Percentiles rank a stretch among this genome's conserved stretches.
Evolutionary conservation across 805 yeast species (phyloP).

Genomic region (Blastobotrys chiropterorum): DNA sequence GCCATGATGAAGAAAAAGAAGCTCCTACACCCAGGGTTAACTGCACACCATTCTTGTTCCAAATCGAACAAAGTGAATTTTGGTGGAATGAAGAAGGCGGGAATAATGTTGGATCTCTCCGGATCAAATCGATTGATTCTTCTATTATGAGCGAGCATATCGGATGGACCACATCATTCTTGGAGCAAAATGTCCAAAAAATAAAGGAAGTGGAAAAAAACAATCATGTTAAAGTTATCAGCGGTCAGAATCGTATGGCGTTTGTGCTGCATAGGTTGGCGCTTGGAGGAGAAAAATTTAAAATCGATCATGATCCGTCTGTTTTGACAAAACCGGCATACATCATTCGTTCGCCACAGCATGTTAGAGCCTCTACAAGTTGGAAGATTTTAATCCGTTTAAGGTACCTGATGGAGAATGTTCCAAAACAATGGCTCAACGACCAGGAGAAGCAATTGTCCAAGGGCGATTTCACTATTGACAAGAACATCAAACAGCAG

Average conservation of each 20-base stretch:
- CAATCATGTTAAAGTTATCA: background rate
- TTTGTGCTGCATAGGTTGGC: conserved; percentile 39
- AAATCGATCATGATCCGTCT: conserved; percentile 76
- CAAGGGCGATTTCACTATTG: conserved; percentile 28
- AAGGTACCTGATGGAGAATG: conserved; percentile 58
- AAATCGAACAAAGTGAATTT: conserved; percentile 27
- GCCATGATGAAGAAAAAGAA: conserved; percentile 4
- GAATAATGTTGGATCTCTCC: conserved; percentile 21
- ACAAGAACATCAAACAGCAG: conserved; percentile 45
- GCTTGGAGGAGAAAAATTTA: conserved; percentile 42
- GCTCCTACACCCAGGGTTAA: background rate
- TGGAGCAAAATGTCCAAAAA: conserved; percentile 17
- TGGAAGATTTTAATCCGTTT: conserved; percentile 83
- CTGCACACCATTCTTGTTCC: conserved; percentile 24
- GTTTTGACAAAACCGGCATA: conserved; percentile 87
- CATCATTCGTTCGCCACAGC: conserved; percentile 64
- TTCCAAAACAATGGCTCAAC: conserved; percentile 50
- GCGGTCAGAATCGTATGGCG: conserved; percentile 5
- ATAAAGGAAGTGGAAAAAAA: conserved; percentile 7
- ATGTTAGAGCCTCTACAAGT: conserved; percentile 72
- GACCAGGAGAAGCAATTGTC: conserved; percentile 34
- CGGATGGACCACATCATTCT: conserved; percentile 26
- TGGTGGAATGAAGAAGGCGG: conserved; percentile 28
- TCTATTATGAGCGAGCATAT: conserved; percentile 31
- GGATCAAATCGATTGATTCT: conserved; percentile 28